phyloP scores from a whole-genome alignment of 2,329 filamentous ascomycete species.

The Colletotrichum plurivorum region DNA sequence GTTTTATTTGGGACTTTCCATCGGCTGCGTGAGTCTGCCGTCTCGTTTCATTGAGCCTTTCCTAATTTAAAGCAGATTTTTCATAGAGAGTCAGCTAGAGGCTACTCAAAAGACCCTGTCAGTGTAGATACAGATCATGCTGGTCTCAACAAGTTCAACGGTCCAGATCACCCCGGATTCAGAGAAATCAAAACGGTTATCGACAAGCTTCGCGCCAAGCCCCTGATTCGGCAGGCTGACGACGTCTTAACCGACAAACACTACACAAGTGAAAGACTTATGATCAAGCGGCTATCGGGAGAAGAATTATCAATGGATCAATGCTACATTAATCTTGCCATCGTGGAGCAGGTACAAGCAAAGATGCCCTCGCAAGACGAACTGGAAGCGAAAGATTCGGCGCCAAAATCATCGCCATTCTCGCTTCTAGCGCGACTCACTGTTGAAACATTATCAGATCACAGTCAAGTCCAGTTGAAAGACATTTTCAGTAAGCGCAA shows the following conservation, averaged over 20 bases:
- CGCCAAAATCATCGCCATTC: background rate
- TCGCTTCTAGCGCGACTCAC: background rate
- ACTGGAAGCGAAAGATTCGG: background rate
- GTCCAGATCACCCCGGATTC: slow-evolving; percentile 40
- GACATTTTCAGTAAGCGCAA: background rate
- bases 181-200: slow-evolving; percentile 40
- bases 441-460: background rate
- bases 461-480: background rate
- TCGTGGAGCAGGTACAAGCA: slow-evolving; percentile 46
- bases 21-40: background rate
- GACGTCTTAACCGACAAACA: slow-evolving; percentile 43
- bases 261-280: slow-evolving; percentile 45
- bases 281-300: slow-evolving; percentile 54
- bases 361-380: background rate
- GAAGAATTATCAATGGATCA: slow-evolving; percentile 49
- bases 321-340: slow-evolving; percentile 57
- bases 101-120: background rate
- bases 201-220: slow-evolving; percentile 34
- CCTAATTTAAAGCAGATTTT: background rate
- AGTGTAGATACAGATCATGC: background rate
- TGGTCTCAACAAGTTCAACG: slow-evolving; percentile 46
- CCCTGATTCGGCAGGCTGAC: slow-evolving; percentile 38
- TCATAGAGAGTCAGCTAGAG: slow-evolving; percentile 5
- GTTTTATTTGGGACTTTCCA: background rate
- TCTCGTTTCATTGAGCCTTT: background rate